These are phyloP conservation scores for Ophiostoma ulmi DNA, from an alignment of 2,329 filamentous ascomycete genomes.

Conservation along the genomic window DNA sequence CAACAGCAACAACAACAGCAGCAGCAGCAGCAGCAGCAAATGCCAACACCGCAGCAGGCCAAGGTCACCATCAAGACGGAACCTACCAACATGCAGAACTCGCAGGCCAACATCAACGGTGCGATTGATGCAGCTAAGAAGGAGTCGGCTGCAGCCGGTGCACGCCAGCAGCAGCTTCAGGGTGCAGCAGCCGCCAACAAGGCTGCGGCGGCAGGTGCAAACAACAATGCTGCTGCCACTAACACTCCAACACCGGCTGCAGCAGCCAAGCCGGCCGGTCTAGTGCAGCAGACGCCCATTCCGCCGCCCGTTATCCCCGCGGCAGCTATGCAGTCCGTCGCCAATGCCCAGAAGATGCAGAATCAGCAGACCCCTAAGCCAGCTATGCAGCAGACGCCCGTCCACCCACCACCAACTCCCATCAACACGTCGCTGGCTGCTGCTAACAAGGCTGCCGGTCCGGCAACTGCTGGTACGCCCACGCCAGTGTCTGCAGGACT, in stretches of 20 bases:
- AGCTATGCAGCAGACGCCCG: constrained; percentile 28
- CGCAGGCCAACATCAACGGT: constrained; percentile 40
- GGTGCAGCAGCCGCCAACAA: constrained; percentile 24
- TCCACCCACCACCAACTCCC: constrained; percentile 37
- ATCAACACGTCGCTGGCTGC: constrained; percentile 46
- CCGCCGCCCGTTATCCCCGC: constrained; percentile 28
- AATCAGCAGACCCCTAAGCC: constrained; percentile 29
- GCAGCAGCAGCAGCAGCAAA: constrained; percentile 18
- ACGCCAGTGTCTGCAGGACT: constrained; percentile 41
- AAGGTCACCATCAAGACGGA: constrained; percentile 28
- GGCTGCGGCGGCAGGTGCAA: constrained; percentile 20
- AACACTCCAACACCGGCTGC: background rate
- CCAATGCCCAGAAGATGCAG: constrained; percentile 21
- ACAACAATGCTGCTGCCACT: constrained; percentile 6
- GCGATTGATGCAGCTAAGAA: constrained; percentile 45
- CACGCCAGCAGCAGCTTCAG: constrained; percentile 25
- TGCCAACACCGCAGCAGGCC: constrained; percentile 9
- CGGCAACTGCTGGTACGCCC: constrained; percentile 40
- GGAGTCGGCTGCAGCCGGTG: constrained; percentile 35
- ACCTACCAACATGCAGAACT: constrained; percentile 33
- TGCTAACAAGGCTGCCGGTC: constrained; percentile 34
- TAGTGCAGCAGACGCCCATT: constrained; percentile 27
- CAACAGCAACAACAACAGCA: constrained; percentile 20
- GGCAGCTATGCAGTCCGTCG: constrained; percentile 23
- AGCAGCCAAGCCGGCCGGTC: constrained; percentile 19